Conservation (phyloP, 208 protist species). For the Acanthamoeba sp. region DNA sequence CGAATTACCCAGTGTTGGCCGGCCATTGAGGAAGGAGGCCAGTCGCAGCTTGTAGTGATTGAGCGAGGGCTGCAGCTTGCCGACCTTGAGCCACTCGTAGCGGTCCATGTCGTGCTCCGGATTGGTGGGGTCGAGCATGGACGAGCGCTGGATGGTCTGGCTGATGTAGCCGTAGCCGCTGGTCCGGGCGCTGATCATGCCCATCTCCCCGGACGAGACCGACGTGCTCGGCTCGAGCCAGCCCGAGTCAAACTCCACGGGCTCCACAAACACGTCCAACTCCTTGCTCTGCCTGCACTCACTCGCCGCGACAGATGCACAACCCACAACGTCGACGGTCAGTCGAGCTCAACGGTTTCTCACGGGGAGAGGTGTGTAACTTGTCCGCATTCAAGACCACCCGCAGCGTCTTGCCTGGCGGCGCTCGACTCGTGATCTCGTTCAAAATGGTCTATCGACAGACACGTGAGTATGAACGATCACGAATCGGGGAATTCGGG, state of each 20-base stretch:
- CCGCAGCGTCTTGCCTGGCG: constrained; percentile 2
- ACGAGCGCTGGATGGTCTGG: background rate
- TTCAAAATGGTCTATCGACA: background rate
- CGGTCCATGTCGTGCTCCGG: background rate
- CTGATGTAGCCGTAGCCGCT: background rate
- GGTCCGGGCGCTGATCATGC: background rate
- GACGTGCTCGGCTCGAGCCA: constrained; percentile 55
- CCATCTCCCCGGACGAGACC: background rate
- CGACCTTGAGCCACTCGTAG: background rate
- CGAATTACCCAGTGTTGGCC: too few relatives aligned
- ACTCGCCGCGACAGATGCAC: too few relatives aligned
- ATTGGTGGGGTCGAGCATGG: background rate
- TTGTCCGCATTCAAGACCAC: background rate
- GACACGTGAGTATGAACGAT: background rate
- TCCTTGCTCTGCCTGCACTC: background rate
- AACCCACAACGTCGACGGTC: too few relatives aligned
- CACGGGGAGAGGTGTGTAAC: background rate
- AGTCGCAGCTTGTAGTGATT: background rate
- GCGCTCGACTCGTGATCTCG: constrained; percentile 7
- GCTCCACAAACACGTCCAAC: constrained; percentile 72
- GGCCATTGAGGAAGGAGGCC: background rate
- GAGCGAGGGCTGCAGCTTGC: constrained; percentile 7
- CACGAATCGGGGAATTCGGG: too few relatives aligned
- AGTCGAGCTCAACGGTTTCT: background rate
- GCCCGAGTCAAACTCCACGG: constrained; percentile 53